Conservation (phyloP, 2,329 filamentous ascomycete species). For the Xenoacremonium recifei region DNA sequence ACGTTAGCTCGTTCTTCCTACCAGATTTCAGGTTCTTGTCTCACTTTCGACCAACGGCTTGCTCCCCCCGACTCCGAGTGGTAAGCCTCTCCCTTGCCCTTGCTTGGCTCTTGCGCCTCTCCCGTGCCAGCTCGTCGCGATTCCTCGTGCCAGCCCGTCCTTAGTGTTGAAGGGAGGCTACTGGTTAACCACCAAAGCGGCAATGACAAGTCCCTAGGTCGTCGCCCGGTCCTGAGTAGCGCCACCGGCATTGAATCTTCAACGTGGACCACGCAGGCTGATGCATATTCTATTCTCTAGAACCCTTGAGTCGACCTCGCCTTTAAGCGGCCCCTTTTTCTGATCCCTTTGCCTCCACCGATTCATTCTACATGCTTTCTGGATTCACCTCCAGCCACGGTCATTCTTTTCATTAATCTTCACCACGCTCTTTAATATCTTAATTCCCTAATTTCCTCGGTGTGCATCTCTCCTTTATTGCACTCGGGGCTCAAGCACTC, state of each 20-base stretch:
- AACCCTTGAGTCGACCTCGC: slow-evolving; percentile 44
- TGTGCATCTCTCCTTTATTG: slow-evolving; percentile 32
- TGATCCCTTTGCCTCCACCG: slow-evolving; percentile 38
- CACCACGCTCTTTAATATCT: slow-evolving; percentile 59
- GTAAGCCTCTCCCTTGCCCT: slow-evolving; percentile 45
- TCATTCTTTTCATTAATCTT: slow-evolving; percentile 56
- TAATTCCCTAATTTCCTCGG: slow-evolving; percentile 50
- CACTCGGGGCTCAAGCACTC: slow-evolving; percentile 30
- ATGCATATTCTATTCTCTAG: slow-evolving; percentile 34
- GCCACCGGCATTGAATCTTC: slow-evolving; percentile 19
- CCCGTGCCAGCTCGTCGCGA: slow-evolving; percentile 18
- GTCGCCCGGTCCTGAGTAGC: slow-evolving; percentile 13
- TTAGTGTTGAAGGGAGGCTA: slow-evolving; percentile 29
- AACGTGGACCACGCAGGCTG: slow-evolving; percentile 28
- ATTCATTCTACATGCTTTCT: slow-evolving; percentile 40
- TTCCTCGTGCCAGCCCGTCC: slow-evolving; percentile 25
- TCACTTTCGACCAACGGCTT: slow-evolving; percentile 45
- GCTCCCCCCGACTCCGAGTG: slow-evolving; percentile 44
- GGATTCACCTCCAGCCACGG: slow-evolving; percentile 49
- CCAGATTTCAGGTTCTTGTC: slow-evolving; percentile 44
- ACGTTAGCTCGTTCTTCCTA: slow-evolving; percentile 66
- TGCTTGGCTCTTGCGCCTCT: slow-evolving; percentile 14
- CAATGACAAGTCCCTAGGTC: slow-evolving; percentile 1
- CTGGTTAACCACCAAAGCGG: slow-evolving; percentile 1
- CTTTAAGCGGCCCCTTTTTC: slow-evolving; percentile 46